Evolutionary conservation across 176 grass and related monocot species (phyloP).

Genomic region (Triticum monococcum): DNA sequence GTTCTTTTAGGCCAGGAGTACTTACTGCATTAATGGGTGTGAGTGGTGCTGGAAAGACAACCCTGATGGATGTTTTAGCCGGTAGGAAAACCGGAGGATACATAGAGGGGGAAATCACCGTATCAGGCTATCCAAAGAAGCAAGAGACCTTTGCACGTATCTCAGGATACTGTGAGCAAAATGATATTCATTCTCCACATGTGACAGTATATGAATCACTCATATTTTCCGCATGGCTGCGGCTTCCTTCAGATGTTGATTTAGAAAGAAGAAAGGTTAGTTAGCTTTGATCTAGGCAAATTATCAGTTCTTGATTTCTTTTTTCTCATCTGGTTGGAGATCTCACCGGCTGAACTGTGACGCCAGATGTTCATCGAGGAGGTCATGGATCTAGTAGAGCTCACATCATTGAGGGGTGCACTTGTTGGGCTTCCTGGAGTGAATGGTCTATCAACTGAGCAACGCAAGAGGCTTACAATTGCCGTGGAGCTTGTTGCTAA

Average conservation of each 20-base stretch:
- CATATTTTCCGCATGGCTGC: conserved; percentile 82
- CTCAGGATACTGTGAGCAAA: conserved; percentile 95
- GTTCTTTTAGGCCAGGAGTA: conserved; percentile 92
- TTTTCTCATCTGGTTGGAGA: conserved; percentile 7
- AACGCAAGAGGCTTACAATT: conserved; percentile 90
- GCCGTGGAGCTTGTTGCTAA: conserved; percentile 93
- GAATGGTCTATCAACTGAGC: conserved; percentile 82
- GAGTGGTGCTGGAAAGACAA: conserved; percentile 90
- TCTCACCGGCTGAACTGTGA: conserved; percentile 26
- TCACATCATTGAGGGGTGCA: conserved; percentile 66
- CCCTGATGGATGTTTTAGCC: conserved; percentile 91
- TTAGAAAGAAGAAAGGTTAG: conserved; percentile 64
- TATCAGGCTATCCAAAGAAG: conserved; percentile 87
- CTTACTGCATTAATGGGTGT: conserved; percentile 91
- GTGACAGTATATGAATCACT: conserved; percentile 82
- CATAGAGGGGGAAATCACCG: conserved; percentile 75
- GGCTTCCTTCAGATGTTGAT: conserved; percentile 61
- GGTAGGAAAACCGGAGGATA: conserved; percentile 87
- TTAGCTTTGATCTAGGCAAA: conserved; percentile 28
- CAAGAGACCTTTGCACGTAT: conserved; percentile 94
- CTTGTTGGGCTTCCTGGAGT: conserved; percentile 87
- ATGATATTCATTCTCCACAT: conserved; percentile 93
- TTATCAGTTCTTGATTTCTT: conserved; percentile 18
- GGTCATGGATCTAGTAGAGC: conserved; percentile 92
- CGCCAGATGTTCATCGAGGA: conserved; percentile 85